Conservation (phyloP, 306 rosid species). For the Ziziphus jujuba region DNA sequence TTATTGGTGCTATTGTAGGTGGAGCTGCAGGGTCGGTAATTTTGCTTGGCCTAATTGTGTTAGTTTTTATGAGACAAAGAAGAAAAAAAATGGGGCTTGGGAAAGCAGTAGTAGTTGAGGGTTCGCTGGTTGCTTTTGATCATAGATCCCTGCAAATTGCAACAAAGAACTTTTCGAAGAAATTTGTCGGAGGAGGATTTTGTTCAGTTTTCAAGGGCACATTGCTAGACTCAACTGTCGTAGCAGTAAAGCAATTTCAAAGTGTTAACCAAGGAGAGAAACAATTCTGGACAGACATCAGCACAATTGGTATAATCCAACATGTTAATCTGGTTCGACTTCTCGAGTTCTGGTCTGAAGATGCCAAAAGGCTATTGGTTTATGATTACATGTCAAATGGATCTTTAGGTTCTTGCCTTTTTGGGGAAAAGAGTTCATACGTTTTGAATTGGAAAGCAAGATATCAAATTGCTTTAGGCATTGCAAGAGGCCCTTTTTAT, state of each 20-base stretch:
- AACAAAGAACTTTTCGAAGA: conserved; percentile 19
- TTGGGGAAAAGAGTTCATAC: conserved; percentile 26
- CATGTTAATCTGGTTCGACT: conserved; percentile 71
- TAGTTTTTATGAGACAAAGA: conserved; percentile 29
- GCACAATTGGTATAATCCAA: conserved; percentile 77
- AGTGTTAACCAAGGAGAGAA: conserved; percentile 78
- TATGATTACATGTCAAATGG: conserved; percentile 75
- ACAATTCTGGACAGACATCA: conserved; percentile 69
- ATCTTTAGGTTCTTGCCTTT: conserved; percentile 52
- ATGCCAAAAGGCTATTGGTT: conserved; percentile 51
- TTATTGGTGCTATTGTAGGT: conserved; percentile 31
- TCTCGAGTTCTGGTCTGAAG: conserved; percentile 74
- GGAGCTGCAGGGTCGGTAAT: conserved; percentile 21
- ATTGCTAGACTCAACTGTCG: conserved; percentile 49
- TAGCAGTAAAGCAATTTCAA: conserved; percentile 73
- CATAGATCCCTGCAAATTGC: conserved; percentile 51
- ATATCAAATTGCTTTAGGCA: conserved; percentile 74
- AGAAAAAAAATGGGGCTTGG: conserved; percentile 19
- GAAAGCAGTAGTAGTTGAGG: not conserved
- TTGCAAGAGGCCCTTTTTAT: conserved; percentile 75
- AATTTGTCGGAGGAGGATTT: conserved; percentile 67
- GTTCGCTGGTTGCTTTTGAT: conserved; percentile 37
- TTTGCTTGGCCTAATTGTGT: conserved; percentile 29
- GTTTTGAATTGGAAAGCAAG: conserved; percentile 62
- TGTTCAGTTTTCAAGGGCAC: conserved; percentile 78